These are phyloP conservation scores for Boehmeria nivea DNA, from an alignment of 306 rosid species.

Conservation along the genomic window DNA sequence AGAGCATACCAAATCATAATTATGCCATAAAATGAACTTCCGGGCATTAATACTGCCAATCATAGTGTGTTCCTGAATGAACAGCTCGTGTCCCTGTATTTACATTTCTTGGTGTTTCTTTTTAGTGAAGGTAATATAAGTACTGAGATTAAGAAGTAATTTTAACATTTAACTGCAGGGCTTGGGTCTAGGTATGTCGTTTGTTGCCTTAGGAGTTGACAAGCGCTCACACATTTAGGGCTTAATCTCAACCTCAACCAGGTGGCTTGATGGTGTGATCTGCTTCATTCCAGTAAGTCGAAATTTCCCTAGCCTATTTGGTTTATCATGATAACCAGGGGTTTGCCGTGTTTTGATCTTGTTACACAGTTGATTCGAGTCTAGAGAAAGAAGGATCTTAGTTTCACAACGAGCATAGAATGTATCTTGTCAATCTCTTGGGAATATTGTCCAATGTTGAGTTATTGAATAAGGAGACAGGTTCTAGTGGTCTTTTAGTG, in stretches of 20 bases:
- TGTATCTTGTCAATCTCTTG: too few species aligned
- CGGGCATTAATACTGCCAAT: conserved; percentile 21
- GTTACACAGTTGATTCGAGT: conserved; percentile 22
- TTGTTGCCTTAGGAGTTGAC: conserved; percentile 85
- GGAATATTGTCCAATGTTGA: too few species aligned
- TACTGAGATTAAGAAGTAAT: conserved; percentile 53
- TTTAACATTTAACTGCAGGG: conserved; percentile 85
- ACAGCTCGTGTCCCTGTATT: conserved; percentile 33
- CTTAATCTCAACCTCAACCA: conserved; percentile 59
- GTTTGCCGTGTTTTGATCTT: conserved; percentile 31
- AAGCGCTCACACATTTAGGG: conserved; percentile 69
- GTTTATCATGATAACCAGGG: conserved; percentile 41
- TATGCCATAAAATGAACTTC: conserved; percentile 17
- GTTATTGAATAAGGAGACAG: too few species aligned
- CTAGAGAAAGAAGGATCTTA: conserved; percentile 28
- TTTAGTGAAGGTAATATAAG: conserved; percentile 31
- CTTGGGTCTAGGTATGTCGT: conserved; percentile 80
- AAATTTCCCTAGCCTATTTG: conserved; percentile 45
- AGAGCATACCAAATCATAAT: conserved; percentile 16
- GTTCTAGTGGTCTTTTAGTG: neutral
- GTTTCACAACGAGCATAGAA: conserved; percentile 20
- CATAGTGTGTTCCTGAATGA: conserved; percentile 27
- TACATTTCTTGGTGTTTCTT: conserved; percentile 17
- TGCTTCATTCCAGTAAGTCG: conserved; percentile 70
- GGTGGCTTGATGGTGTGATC: conserved; percentile 68